These are phyloP conservation scores for Cryptosporidium bovis DNA, from an alignment of 169 alveolate genomes.

Conservation along the genomic window DNA sequence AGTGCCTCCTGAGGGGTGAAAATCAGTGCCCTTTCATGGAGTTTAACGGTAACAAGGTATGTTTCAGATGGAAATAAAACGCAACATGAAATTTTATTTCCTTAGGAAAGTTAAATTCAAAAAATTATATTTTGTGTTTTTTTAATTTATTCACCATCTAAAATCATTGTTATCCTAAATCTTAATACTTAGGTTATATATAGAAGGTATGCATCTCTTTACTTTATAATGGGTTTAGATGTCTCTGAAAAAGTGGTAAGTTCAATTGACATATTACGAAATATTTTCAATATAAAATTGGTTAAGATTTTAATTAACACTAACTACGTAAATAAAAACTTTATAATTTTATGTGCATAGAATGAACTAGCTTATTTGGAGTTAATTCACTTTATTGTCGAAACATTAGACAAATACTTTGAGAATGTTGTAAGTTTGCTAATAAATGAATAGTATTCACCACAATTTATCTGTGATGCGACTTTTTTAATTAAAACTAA, in stretches of 20 bases:
- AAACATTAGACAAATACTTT: constrained; percentile 96
- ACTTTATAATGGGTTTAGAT: constrained; percentile 93
- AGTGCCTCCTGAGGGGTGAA: constrained; percentile 95
- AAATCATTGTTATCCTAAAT: neutral
- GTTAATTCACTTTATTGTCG: constrained; percentile 97
- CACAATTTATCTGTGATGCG: neutral
- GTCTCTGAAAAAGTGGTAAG: constrained; percentile 81
- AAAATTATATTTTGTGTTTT: neutral
- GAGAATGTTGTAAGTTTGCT: constrained; percentile 89
- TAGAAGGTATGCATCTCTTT: constrained; percentile 97
- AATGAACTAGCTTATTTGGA: constrained; percentile 96
- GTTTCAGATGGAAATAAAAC: constrained; percentile 82
- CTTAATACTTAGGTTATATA: constrained; percentile 65
- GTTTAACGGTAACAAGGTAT: constrained; percentile 94
- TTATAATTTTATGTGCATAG: constrained; percentile 43
- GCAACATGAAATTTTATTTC: neutral
- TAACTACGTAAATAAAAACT: neutral
- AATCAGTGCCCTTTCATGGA: constrained; percentile 96
- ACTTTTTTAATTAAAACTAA: constrained; percentile 1
- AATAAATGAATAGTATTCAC: neutral
- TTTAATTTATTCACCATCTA: neutral
- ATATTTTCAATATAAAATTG: neutral
- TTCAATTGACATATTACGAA: neutral
- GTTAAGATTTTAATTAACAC: neutral
- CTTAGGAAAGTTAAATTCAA: neutral